Percentiles rank a stretch among this genome's conserved stretches.
phyloP scores from a whole-genome alignment of 164 flowering plant genomes.

The Vitis amurensis region DNA sequence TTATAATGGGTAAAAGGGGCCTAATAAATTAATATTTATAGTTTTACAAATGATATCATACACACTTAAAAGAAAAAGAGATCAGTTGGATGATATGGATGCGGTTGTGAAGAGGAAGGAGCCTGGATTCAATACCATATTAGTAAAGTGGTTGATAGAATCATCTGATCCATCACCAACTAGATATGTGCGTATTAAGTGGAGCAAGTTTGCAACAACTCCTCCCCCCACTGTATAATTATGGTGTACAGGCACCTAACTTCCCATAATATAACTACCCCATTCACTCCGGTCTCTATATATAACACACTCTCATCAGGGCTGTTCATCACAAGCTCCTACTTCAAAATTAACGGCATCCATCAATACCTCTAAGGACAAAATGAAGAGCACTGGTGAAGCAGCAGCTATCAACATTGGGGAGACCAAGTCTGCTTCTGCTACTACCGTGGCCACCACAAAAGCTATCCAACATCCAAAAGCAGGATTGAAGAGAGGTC shows the following conservation, averaged over 20 bases:
- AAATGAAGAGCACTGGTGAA: constrained; percentile 18
- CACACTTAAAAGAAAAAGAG: no score
- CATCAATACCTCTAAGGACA: neutral
- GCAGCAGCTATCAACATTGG: constrained; percentile 15
- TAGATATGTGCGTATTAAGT: neutral
- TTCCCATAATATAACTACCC: constrained; percentile 2
- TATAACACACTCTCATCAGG: no score
- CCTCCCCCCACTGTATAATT: neutral
- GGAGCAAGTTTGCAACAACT: constrained; percentile 18
- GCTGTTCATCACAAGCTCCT: no score
- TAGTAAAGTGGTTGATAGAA: no score
- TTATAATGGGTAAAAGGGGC: no score
- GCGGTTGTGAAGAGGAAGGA: no score
- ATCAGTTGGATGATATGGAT: no score
- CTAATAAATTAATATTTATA: no score
- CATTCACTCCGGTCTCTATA: neutral
- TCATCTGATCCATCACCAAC: no score
- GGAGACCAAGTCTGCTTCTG: constrained; percentile 26
- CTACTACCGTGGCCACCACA: constrained; percentile 1
- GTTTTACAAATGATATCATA: no score
- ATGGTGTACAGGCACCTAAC: neutral
- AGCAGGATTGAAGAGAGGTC: constrained; percentile 47
- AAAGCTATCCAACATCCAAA: constrained; percentile 10
- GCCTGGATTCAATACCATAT: no score
- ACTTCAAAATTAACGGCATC: no score